phyloP scores from a whole-genome alignment of 2,329 filamentous ascomycete genomes.

The Aspergillaceae sp. region DNA sequence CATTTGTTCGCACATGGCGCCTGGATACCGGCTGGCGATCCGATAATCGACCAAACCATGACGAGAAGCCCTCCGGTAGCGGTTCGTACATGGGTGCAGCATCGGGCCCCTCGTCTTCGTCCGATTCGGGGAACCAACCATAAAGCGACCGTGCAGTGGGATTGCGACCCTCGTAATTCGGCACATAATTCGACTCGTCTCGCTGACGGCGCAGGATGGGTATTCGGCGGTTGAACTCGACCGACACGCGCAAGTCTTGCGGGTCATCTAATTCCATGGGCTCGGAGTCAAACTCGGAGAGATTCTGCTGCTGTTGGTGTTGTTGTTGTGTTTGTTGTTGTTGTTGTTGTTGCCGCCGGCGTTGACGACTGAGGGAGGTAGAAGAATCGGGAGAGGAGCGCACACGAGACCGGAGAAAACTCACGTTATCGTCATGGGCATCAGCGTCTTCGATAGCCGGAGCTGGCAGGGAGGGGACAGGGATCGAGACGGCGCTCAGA shows the following conservation, averaged over 20 bases:
- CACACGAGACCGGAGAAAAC: constrained; percentile 40
- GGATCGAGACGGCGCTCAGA: constrained; percentile 39
- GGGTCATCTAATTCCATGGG: constrained; percentile 31
- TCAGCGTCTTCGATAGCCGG: constrained; percentile 37
- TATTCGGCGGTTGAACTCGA: constrained; percentile 37
- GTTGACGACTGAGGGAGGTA: constrained; percentile 22
- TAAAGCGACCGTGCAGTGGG: constrained; percentile 49
- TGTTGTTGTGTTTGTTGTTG: constrained; percentile 19
- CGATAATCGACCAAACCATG: constrained; percentile 19
- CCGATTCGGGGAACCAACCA: constrained; percentile 50
- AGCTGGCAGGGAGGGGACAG: constrained; percentile 43
- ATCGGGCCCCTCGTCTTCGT: constrained; percentile 23
- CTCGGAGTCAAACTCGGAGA: constrained; percentile 21
- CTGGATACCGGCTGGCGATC: constrained; percentile 17
- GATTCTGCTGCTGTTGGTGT: constrained; percentile 4
- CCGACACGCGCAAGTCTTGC: constrained; percentile 17
- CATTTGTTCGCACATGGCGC: constrained; percentile 19
- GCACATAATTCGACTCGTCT: constrained; percentile 38
- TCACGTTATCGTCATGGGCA: constrained; percentile 42
- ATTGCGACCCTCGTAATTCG: constrained; percentile 48
- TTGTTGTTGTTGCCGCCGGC: constrained; percentile 25
- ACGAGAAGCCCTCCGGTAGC: constrained; percentile 16
- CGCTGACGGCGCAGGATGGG: constrained; percentile 28
- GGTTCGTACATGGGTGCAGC: constrained; percentile 23
- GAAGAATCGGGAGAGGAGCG: constrained; percentile 19